phyloP scores from a whole-genome alignment of 2,329 filamentous ascomycete genomes.

The Albophoma yamanashiensis region DNA sequence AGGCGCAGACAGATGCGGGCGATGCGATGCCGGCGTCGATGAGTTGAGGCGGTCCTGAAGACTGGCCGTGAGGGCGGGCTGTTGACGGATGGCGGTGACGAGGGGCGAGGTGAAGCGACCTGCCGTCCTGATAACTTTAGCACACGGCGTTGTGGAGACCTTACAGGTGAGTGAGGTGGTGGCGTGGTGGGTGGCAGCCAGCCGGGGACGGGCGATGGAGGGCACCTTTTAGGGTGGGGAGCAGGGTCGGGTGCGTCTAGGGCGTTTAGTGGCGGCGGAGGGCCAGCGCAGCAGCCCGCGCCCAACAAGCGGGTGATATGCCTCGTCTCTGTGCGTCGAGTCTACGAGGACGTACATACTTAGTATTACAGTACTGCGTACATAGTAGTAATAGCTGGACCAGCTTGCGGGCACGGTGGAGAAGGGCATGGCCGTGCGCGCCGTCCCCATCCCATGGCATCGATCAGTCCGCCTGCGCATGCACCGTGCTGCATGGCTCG shows the following conservation, averaged over 20 bases:
- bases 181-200: too few species aligned
- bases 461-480: not conserved
- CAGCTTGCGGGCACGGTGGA: too few species aligned
- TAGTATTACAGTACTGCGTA: too few species aligned
- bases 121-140: not conserved
- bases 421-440: not conserved
- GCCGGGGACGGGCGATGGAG: not conserved
- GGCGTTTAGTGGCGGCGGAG: constrained; percentile 1
- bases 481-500: not conserved
- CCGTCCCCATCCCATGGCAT: not conserved
- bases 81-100: not conserved
- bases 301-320: not conserved
- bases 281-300: not conserved
- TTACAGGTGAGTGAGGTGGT: too few species aligned
- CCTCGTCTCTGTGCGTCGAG: too few species aligned
- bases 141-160: not conserved
- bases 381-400: too few species aligned
- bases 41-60: not conserved
- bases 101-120: not conserved
- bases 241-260: not conserved
- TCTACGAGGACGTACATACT: too few species aligned
- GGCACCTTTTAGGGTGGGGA: not conserved
- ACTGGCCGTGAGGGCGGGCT: too few species aligned
- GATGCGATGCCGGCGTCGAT: not conserved
- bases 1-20: not conserved